Percentiles rank a stretch among this genome's conserved stretches.
Evolutionary conservation across 1,284 basidiomycete genomes (phyloP).

Genomic region (Melampsora larici-populina): DNA sequence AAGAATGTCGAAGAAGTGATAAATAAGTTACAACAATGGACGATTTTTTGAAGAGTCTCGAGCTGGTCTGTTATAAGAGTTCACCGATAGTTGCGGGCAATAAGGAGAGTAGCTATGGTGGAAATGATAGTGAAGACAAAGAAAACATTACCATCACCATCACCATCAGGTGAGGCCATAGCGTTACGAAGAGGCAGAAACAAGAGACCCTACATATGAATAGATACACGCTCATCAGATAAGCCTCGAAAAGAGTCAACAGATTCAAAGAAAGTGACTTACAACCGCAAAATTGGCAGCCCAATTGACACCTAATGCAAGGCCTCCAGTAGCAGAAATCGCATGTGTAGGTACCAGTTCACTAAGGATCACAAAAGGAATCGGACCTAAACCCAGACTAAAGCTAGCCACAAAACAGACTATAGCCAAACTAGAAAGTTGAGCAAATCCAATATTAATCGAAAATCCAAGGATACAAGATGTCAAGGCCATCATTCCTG

Average conservation of each 20-base stretch:
- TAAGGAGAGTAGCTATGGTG: slow-evolving; percentile 10
- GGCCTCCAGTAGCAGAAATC: slow-evolving; percentile 48
- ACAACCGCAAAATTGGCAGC: slow-evolving; percentile 50
- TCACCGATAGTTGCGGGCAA: slow-evolving; percentile 4
- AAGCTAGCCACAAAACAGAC: slow-evolving; percentile 83
- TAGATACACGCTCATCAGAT: not conserved
- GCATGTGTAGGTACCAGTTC: slow-evolving; percentile 76
- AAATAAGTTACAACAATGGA: no score
- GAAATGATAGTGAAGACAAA: slow-evolving; percentile 27
- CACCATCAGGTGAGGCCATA: slow-evolving; percentile 25
- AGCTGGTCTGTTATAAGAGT: not conserved
- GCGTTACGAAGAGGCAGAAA: slow-evolving; percentile 32
- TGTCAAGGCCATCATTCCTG: slow-evolving; percentile 65
- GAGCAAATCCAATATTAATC: slow-evolving; percentile 63
- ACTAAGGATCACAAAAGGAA: slow-evolving; percentile 88
- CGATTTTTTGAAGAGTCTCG: no score
- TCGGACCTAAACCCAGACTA: slow-evolving; percentile 80
- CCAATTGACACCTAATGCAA: slow-evolving; percentile 53
- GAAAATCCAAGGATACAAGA: slow-evolving; percentile 69
- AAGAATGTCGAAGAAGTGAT: no score
- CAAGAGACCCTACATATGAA: not conserved
- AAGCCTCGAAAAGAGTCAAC: not conserved
- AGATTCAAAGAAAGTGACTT: slow-evolving; percentile 7
- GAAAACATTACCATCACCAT: slow-evolving; percentile 41
- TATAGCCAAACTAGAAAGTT: slow-evolving; percentile 71